Base-by-base conservation (phyloP, 2,329 filamentous ascomycete species). In the Penicillium sclerotiorum region DNA sequence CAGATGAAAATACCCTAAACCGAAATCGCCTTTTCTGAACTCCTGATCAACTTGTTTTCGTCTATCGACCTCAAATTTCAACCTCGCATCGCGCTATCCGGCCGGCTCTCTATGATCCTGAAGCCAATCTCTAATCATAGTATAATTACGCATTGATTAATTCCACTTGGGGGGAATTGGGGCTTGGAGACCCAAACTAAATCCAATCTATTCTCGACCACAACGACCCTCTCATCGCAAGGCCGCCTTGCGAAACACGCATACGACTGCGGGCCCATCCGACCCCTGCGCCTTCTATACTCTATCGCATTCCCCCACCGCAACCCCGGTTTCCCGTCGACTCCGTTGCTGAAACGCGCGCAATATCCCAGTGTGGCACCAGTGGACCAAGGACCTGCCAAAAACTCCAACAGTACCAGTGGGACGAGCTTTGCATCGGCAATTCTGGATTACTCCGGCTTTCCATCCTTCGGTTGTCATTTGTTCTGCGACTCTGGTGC, bases 121-220 rank as follows among this genome's bases (percentile, higher is more conserved):
- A 49, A 55, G 45, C 41, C 55, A 53, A 41, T 49, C 46, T 53
- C 49, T 57, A 58, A 46, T 50, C 55, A 36, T 54, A 49, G 47
- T 56, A 49, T 59, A 59, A 61, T 59, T 53, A 50, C 47, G n/a
- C n/a, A 50, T 57, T 58, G 56, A 60, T 61, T 60, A 57, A 58
- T 61, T 55, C 35, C 32, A 36, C 47, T 47, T 47, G 46, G 46
- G 42, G 35, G 42, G 36, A 25, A 11, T 25, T 15, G 17, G 36
- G 32, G n/a, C 45, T 45, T 33, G 45, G 13, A 33, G 36, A 40
- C 38, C 46, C 20, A 47, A 13, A 23, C 52, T 21, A 35, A 40
- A 41, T 35, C 37, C 53, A 61, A 61, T 60, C 28, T 53, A 60
- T 55, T 40, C 58, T 58, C 51, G 50, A 53, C 55, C 45, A 23